Percentiles rank a stretch among this genome's conserved stretches.
These are phyloP conservation scores for Cyathus striatus DNA, from an alignment of 768 basidiomycete species.

Conservation along the genomic window DNA sequence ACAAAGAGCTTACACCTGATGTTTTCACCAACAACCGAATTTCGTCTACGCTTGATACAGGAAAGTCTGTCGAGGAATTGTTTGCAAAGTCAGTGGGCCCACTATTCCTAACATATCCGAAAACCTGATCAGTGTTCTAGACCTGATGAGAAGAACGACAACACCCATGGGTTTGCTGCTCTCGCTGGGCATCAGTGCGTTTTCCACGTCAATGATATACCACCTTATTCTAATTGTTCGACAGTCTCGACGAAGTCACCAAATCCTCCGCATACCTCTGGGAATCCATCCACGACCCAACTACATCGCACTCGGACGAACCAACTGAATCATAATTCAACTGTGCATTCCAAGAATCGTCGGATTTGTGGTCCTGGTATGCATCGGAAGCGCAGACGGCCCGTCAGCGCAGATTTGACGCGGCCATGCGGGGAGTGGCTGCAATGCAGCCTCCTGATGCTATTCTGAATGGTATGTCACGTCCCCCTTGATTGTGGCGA, in stretches of 20 bases:
- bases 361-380: constrained; percentile 14
- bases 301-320: constrained; percentile 12
- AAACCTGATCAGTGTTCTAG: too few relatives aligned
- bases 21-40: constrained; percentile 33
- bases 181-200: constrained; percentile 18
- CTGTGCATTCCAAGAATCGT: constrained; percentile 10
- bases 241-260: constrained; percentile 16
- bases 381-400: constrained; percentile 15
- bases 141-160: constrained; percentile 18
- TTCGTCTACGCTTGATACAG: constrained; percentile 28
- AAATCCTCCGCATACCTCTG: constrained; percentile 19
- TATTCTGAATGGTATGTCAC: constrained; percentile 13
- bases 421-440: constrained; percentile 17
- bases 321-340: constrained; percentile 11
- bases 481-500: too few relatives aligned
- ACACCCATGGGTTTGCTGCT: constrained; percentile 18
- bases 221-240: not conserved
- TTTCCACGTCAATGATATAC: not conserved
- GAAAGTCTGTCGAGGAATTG: constrained; percentile 19
- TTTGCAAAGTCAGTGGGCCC: constrained; percentile 17
- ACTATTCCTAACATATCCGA: too few relatives aligned
- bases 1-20: constrained; percentile 27
- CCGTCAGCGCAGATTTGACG: constrained; percentile 19
- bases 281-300: constrained; percentile 19
- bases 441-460: constrained; percentile 11